These are phyloP conservation scores for Xylariaceae sp. DNA, from an alignment of 2,329 filamentous ascomycete genomes.

Conservation along the genomic window DNA sequence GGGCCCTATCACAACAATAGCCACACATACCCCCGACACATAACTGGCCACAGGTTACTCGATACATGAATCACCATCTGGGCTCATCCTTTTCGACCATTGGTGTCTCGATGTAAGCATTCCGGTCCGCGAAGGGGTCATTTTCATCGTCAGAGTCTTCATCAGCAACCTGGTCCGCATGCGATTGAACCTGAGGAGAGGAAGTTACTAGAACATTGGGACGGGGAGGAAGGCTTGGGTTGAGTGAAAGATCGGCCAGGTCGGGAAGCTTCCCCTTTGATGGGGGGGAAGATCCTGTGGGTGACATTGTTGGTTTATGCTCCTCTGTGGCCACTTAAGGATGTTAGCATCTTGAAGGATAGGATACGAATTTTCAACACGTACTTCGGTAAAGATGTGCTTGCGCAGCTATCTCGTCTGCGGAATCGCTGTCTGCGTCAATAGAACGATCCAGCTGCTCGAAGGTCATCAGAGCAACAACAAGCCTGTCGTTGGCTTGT, in stretches of 20 bases:
- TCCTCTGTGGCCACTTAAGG: constrained; percentile 52
- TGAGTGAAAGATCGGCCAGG: constrained; percentile 45
- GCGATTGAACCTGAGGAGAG: constrained; percentile 47
- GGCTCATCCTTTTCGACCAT: constrained; percentile 39
- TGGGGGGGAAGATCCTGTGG: constrained; percentile 32
- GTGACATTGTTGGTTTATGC: constrained; percentile 46
- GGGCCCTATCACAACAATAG: too few relatives aligned
- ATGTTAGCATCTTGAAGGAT: constrained; percentile 23
- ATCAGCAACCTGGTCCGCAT: constrained; percentile 46
- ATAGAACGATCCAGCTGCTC: constrained; percentile 89
- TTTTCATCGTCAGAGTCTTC: constrained; percentile 70
- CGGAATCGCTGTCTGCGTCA: constrained; percentile 70
- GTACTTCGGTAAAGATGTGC: constrained; percentile 62
- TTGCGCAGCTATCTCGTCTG: constrained; percentile 66
- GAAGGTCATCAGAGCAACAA: constrained; percentile 87
- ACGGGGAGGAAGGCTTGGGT: constrained; percentile 36
- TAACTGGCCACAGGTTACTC: too few relatives aligned
- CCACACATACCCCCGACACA: too few relatives aligned
- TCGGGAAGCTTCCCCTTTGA: constrained; percentile 35
- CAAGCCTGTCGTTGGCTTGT: constrained; percentile 94
- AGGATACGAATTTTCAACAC: constrained; percentile 16
- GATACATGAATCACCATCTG: constrained; percentile 27
- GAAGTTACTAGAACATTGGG: constrained; percentile 48
- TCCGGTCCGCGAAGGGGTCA: constrained; percentile 82
- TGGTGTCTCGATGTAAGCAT: constrained; percentile 53